These are phyloP conservation scores for Leccinum variicolor DNA, from an alignment of 768 basidiomycete genomes.

Conservation along the genomic window DNA sequence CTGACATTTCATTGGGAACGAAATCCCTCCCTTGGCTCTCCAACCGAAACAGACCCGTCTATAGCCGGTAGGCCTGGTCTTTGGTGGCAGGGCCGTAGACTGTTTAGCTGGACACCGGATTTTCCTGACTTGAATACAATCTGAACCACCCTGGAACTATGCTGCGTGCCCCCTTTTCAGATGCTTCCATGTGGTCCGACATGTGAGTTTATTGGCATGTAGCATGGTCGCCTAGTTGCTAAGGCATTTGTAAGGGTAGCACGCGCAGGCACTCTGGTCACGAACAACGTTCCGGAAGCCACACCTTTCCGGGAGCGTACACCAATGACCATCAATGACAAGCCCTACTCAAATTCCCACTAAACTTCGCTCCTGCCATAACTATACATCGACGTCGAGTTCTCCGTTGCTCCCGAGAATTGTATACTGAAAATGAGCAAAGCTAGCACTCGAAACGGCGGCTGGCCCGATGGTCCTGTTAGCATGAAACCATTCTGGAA, in stretches of 20 bases:
- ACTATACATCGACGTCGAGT: not conserved
- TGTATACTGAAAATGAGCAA: not conserved
- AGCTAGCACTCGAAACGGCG: too few species aligned
- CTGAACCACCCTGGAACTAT: not conserved
- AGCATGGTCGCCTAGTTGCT: not conserved
- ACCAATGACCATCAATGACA: too few species aligned
- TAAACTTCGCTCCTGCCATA: not conserved
- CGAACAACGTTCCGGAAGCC: not conserved
- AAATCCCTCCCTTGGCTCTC: not conserved
- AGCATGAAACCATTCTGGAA: not conserved
- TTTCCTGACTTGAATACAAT: not conserved
- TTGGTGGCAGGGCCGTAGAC: constrained; percentile 34
- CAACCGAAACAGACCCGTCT: not conserved
- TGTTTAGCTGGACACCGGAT: constrained; percentile 21
- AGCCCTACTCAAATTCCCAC: too few species aligned
- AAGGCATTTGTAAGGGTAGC: not conserved
- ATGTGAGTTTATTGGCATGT: not conserved
- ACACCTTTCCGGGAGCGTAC: not conserved
- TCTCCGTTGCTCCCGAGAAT: not conserved
- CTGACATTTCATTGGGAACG: constrained; percentile 26
- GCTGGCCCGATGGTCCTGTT: too few species aligned
- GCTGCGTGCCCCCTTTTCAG: not conserved
- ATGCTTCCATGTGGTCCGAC: not conserved
- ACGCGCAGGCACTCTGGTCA: not conserved
- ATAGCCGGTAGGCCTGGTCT: constrained; percentile 36